phyloP scores from a whole-genome alignment of 768 basidiomycete genomes.

The Candolleomyces eurysporus region DNA sequence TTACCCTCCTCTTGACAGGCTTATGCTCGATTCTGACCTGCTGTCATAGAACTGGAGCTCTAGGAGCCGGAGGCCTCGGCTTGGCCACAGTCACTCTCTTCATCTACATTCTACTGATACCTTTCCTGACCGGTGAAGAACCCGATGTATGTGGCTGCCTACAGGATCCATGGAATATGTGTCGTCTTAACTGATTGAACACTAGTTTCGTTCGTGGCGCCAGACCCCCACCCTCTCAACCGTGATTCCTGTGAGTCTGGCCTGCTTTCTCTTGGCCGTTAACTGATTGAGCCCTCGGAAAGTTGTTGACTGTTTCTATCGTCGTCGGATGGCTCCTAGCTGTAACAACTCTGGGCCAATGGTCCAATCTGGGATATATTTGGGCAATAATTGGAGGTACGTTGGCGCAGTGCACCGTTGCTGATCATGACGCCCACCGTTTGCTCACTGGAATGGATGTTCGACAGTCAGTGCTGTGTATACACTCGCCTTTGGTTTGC shows the following conservation, averaged over 20 bases:
- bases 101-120: constrained; percentile 66
- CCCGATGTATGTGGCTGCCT: constrained; percentile 53
- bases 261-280: neutral
- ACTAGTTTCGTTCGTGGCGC: constrained; percentile 74
- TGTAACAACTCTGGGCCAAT: constrained; percentile 61
- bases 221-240: constrained; percentile 65
- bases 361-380: constrained; percentile 63
- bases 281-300: constrained; percentile 1
- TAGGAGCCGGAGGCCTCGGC: constrained; percentile 53
- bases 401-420: constrained; percentile 14
- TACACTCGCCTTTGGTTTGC: constrained; percentile 66
- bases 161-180: neutral
- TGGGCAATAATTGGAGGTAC: constrained; percentile 63
- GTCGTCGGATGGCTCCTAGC: constrained; percentile 68
- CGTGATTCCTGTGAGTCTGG: constrained; percentile 55
- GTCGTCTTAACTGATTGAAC: neutral
- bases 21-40: neutral
- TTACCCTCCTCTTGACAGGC: constrained; percentile 9
- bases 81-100: constrained; percentile 66
- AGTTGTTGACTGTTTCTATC: constrained; percentile 65
- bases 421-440: neutral
- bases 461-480: constrained; percentile 65
- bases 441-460: neutral
- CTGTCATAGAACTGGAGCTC: constrained; percentile 47
- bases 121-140: constrained; percentile 63